phyloP scores from a whole-genome alignment of 148 eudicot species.

The Tetragonia tetragonoides region DNA sequence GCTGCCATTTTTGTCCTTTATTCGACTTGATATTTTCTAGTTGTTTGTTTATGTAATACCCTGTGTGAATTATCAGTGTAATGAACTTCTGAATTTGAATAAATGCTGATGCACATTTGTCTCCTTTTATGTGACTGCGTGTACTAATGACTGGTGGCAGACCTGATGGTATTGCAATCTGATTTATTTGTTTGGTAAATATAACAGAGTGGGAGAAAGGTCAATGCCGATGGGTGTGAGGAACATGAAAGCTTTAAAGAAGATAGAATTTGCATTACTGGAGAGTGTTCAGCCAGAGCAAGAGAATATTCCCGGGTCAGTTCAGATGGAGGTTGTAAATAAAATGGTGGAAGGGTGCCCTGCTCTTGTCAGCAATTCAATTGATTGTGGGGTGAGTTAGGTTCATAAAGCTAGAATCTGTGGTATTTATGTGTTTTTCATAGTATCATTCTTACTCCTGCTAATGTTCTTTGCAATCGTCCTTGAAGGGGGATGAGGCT shows the following conservation, averaged over 20 bases:
- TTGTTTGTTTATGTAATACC: too few relatives aligned
- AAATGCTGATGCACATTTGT: not conserved
- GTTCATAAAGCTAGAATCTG: not conserved
- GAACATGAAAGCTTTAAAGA: not conserved
- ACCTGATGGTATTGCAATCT: too few relatives aligned
- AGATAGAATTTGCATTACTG: conserved; percentile 4
- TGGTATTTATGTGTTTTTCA: not conserved
- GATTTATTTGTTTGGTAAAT: not conserved
- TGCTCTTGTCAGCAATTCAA: conserved; percentile 1
- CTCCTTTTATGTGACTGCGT: too few relatives aligned
- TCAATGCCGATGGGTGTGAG: conserved; percentile 2
- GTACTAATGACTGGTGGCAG: too few relatives aligned
- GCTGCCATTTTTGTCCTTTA: too few relatives aligned
- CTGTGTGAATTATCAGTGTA: too few relatives aligned
- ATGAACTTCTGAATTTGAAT: not conserved
- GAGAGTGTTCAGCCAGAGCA: not conserved
- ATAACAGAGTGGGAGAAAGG: conserved; percentile 11
- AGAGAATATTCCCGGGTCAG: not conserved
- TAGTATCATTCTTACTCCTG: not conserved
- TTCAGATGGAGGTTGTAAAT: not conserved
- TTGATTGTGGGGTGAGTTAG: conserved; percentile 15
- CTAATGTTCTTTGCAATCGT: not conserved
- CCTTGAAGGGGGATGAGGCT: not conserved
- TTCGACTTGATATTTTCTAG: too few relatives aligned
- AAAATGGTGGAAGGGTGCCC: conserved; percentile 2